These are phyloP conservation scores for Chalciporus chontae DNA, from an alignment of 768 basidiomycete genomes.

Conservation along the genomic window DNA sequence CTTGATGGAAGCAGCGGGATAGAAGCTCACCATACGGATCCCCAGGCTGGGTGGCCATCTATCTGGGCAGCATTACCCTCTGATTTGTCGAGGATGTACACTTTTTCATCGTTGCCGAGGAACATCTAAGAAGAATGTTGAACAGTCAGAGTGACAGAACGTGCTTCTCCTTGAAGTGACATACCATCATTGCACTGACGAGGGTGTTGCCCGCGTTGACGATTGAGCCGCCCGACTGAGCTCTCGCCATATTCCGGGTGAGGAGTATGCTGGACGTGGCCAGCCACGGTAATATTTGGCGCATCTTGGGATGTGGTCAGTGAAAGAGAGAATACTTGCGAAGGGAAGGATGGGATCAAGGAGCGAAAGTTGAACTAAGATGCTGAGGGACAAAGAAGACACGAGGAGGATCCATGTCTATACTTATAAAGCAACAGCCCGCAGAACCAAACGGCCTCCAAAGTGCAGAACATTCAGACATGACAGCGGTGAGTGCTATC, in stretches of 20 bases:
- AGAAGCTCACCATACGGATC: conserved; percentile 50
- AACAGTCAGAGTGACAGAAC: not conserved
- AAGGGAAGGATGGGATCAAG: not conserved
- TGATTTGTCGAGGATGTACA: conserved; percentile 89
- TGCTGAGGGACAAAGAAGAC: no score
- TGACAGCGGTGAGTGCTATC: no score
- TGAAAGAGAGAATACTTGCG: not conserved
- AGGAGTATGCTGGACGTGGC: conserved; percentile 2
- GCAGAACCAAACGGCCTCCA: no score
- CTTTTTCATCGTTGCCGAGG: conserved; percentile 70
- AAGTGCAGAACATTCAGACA: no score
- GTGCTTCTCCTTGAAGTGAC: conserved; percentile 5
- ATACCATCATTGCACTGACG: conserved; percentile 53
- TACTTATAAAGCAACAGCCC: no score
- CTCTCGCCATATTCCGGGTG: conserved; percentile 1
- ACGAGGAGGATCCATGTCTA: no score
- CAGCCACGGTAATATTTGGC: conserved; percentile 5
- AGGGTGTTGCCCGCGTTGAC: conserved; percentile 30
- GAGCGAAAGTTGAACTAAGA: conserved; percentile 1
- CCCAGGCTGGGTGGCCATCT: conserved; percentile 72
- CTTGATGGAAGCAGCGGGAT: not conserved
- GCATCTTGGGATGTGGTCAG: conserved; percentile 1
- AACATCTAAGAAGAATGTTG: conserved; percentile 52
- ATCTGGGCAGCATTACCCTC: conserved; percentile 68
- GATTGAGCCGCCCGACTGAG: conserved; percentile 18